Evolutionary conservation across 78 protist species (phyloP).

Genomic region (Carpediemonas membranifera): DNA sequence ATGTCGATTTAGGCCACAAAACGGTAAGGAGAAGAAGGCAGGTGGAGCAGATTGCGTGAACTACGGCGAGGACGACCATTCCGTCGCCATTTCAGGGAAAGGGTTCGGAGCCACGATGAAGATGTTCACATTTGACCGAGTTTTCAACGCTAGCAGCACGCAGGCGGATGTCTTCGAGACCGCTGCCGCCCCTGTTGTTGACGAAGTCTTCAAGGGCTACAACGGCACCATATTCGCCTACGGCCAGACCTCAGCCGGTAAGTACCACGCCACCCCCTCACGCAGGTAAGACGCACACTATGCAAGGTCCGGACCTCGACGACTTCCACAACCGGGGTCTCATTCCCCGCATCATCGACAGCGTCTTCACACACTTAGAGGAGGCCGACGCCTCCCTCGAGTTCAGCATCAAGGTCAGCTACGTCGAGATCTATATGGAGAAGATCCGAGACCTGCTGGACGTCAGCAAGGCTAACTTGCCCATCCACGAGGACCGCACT

Average conservation of each 20-base stretch:
- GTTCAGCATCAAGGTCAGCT: constrained; percentile 50
- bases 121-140: constrained; percentile 14
- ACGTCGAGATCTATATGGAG: constrained; percentile 74
- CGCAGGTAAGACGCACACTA: constrained; percentile 72
- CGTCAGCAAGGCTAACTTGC: constrained; percentile 20
- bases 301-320: constrained; percentile 50
- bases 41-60: constrained; percentile 5
- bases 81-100: not conserved
- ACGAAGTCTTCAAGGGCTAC: constrained; percentile 38
- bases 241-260: constrained; percentile 28
- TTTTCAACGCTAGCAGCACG: not conserved
- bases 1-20: constrained; percentile 25
- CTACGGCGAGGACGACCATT: not conserved
- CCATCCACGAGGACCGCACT: constrained; percentile 44
- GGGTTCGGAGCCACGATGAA: not conserved
- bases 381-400: constrained; percentile 34
- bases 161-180: not conserved
- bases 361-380: constrained; percentile 44
- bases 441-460: constrained; percentile 64
- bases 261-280: constrained; percentile 24
- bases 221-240: constrained; percentile 42
- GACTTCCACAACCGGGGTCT: constrained; percentile 48
- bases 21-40: constrained; percentile 9
- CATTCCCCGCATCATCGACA: constrained; percentile 56
- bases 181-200: not conserved